These are phyloP conservation scores for Meredithiella fracta DNA, from an alignment of 2,329 filamentous ascomycete genomes.

Conservation along the genomic window DNA sequence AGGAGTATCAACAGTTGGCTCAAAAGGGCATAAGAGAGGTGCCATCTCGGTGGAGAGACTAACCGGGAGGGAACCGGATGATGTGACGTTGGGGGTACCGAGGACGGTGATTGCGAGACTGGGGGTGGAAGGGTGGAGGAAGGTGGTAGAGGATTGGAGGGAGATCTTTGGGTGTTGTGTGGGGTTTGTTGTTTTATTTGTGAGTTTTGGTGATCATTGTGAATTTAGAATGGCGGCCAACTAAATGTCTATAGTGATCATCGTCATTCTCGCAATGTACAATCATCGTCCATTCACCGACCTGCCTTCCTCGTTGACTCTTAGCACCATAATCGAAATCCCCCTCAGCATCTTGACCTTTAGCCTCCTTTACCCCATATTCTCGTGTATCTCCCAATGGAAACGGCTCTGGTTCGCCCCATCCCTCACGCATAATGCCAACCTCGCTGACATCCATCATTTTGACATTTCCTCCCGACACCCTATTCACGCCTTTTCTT, in stretches of 20 bases:
- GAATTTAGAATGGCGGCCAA: not conserved
- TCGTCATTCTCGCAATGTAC: slow-evolving; percentile 11
- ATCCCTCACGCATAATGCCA: slow-evolving; percentile 8
- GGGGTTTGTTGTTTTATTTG: slow-evolving; percentile 5
- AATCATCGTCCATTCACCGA: slow-evolving; percentile 16
- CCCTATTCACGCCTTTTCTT: slow-evolving; percentile 16
- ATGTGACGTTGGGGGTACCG: not conserved
- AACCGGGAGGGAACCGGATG: not conserved
- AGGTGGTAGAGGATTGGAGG: not conserved
- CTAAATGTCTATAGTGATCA: slow-evolving; percentile 6
- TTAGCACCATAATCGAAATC: slow-evolving; percentile 20
- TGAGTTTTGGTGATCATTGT: not conserved
- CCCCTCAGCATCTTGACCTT: slow-evolving; percentile 18
- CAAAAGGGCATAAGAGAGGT: not conserved
- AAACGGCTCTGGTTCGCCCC: slow-evolving; percentile 21
- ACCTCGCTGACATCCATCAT: slow-evolving; percentile 18
- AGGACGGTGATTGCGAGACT: slow-evolving; percentile 8
- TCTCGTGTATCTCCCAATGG: slow-evolving; percentile 20
- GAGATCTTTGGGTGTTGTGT: slow-evolving; percentile 8
- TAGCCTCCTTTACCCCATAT: slow-evolving; percentile 17
- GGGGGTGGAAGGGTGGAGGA: not conserved
- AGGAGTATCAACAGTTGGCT: not conserved
- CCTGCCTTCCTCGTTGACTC: slow-evolving; percentile 18
- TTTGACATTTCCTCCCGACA: slow-evolving; percentile 19
- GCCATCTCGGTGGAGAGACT: not conserved